These are phyloP conservation scores for Phytophthora colocasiae DNA, from an alignment of 352 stramenopile species.

Conservation along the genomic window DNA sequence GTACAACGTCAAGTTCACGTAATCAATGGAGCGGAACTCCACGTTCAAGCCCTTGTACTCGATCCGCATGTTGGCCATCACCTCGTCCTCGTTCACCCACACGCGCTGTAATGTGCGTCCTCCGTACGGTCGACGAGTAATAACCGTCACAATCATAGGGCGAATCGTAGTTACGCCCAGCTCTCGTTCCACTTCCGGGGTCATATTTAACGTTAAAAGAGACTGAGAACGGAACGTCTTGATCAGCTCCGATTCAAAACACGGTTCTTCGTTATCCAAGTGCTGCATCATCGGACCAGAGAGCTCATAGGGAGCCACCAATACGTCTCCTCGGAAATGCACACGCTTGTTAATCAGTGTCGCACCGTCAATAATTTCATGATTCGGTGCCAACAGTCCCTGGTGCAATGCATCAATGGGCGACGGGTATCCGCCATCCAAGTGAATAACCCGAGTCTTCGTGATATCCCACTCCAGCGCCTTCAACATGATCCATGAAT, in stretches of 20 bases:
- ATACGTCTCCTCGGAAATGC: constrained; percentile 54
- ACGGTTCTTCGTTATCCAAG: constrained; percentile 70
- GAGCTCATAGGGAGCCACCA: constrained; percentile 62
- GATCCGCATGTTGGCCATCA: constrained; percentile 51
- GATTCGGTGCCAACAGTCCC: constrained; percentile 37
- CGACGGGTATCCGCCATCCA: constrained; percentile 54
- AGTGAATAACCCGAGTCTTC: constrained; percentile 48
- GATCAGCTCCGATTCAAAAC: constrained; percentile 59
- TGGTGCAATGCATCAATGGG: constrained; percentile 54
- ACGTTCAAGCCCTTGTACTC: constrained; percentile 50
- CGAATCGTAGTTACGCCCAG: constrained; percentile 21
- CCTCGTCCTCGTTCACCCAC: constrained; percentile 73
- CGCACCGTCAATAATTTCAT: constrained; percentile 39
- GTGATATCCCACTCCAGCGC: constrained; percentile 38
- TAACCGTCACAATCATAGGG: constrained; percentile 59
- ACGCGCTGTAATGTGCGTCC: constrained; percentile 63
- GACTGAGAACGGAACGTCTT: constrained; percentile 53
- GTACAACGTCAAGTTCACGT: constrained; percentile 57
- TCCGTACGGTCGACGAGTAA: constrained; percentile 58
- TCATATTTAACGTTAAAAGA: constrained; percentile 39
- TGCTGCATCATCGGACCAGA: constrained; percentile 77
- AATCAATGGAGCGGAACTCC: constrained; percentile 68
- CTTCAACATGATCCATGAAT: constrained; percentile 51
- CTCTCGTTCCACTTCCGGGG: constrained; percentile 39
- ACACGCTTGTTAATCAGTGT: constrained; percentile 40